Percentiles rank a stretch among this genome's conserved stretches.
These are phyloP conservation scores for Henningerozyma blattae DNA, from an alignment of 805 yeast species.

Conservation along the genomic window DNA sequence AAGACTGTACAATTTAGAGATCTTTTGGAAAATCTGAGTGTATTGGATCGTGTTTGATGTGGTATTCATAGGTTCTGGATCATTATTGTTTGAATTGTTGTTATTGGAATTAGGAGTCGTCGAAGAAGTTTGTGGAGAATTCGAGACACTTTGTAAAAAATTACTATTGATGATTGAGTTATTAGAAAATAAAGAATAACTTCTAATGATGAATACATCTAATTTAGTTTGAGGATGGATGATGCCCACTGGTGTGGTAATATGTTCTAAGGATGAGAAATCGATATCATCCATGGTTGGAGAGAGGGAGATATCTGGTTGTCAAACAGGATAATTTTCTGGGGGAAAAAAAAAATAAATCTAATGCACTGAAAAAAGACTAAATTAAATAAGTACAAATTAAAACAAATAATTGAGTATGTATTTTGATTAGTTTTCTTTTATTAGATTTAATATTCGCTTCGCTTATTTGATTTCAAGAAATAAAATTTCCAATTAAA, in stretches of 20 bases:
- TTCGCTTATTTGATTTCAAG: no score
- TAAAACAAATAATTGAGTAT: no score
- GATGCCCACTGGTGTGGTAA: no score
- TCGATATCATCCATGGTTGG: slow-evolving; percentile 14
- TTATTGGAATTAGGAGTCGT: slow-evolving; percentile 12
- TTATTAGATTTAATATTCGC: no score
- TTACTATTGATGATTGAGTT: slow-evolving; percentile 11
- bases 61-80: neutral
- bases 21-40: slow-evolving; percentile 13
- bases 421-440: no score
- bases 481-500: no score
- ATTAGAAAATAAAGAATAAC: slow-evolving; percentile 12
- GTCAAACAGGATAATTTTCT: no score
- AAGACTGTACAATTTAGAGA: slow-evolving; percentile 20
- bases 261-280: slow-evolving; percentile 8
- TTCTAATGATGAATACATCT: slow-evolving; percentile 20
- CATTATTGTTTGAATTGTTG: slow-evolving; percentile 1
- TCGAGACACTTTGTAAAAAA: slow-evolving; percentile 8
- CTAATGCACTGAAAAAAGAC: no score
- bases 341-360: no score
- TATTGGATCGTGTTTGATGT: slow-evolving; percentile 4
- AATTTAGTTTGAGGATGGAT: slow-evolving; percentile 17
- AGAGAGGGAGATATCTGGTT: no score
- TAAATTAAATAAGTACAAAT: no score
- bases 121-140: slow-evolving; percentile 16